Evolutionary conservation across 2,329 filamentous ascomycete genomes (phyloP).

Genomic region (Epichloe typhina): DNA sequence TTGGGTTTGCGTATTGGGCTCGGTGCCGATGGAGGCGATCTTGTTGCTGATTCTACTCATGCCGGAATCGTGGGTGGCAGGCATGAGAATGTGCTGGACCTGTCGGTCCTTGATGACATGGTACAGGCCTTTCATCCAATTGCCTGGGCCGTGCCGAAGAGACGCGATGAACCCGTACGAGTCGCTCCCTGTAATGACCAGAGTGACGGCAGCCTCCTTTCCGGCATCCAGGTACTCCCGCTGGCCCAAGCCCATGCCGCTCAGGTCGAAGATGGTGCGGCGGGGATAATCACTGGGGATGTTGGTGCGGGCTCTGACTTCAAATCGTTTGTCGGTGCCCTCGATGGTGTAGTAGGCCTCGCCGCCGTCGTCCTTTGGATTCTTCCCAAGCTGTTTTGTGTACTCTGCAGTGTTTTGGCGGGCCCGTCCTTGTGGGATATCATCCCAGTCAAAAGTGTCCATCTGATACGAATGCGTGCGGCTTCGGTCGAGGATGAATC

Average conservation of each 20-base stretch:
- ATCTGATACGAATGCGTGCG: conserved; percentile 19
- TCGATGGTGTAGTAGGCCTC: conserved; percentile 20
- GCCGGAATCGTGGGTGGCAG: conserved; percentile 35
- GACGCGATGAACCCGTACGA: conserved; percentile 19
- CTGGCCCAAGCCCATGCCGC: conserved; percentile 19
- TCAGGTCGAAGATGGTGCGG: conserved; percentile 17
- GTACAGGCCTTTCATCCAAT: conserved; percentile 22
- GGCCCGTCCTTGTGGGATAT: conserved; percentile 19
- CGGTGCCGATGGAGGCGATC: conserved; percentile 22
- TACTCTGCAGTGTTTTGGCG: conserved; percentile 19
- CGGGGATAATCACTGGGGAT: conserved; percentile 14
- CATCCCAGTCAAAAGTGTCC: conserved; percentile 18
- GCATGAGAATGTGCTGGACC: conserved; percentile 32
- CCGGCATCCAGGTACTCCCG: conserved; percentile 21
- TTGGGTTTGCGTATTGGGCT: conserved; percentile 32
- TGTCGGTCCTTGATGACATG: conserved; percentile 23
- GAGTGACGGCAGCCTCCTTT: conserved; percentile 16
- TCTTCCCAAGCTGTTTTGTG: conserved; percentile 8
- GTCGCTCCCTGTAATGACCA: conserved; percentile 23
- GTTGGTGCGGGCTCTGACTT: conserved; percentile 17
- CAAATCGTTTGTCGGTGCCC: conserved; percentile 18
- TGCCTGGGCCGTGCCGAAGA: conserved; percentile 14
- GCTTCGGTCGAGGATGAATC: conserved; percentile 14
- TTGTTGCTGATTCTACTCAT: conserved; percentile 28
- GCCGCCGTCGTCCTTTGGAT: conserved; percentile 15